phyloP scores from a whole-genome alignment of 164 flowering plant species.

The Paratinospora sagittata region DNA sequence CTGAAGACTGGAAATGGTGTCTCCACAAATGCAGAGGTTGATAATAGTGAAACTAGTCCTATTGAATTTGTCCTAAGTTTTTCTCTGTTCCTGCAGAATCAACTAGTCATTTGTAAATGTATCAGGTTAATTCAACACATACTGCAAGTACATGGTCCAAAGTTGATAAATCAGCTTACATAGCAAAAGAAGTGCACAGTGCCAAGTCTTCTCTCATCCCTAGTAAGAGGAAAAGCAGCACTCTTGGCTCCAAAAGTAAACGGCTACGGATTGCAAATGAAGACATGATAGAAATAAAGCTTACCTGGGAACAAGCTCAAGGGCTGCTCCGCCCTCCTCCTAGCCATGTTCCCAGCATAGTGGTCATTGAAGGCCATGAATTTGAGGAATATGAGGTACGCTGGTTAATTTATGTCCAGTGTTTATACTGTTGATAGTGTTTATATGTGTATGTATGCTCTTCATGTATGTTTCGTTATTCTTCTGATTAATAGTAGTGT shows the following conservation, averaged over 20 bases:
- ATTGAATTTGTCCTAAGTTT: conserved; percentile 19
- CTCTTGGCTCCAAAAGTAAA: conserved; percentile 56
- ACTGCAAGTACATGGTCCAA: conserved; percentile 40
- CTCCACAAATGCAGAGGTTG: conserved; percentile 38
- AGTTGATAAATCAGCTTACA: conserved; percentile 48
- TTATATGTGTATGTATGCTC: not conserved
- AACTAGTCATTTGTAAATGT: conserved; percentile 18
- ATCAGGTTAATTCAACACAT: conserved; percentile 43
- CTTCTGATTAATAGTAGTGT: not conserved
- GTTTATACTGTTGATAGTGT: not conserved
- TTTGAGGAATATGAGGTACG: conserved; percentile 75
- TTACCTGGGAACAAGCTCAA: conserved; percentile 92
- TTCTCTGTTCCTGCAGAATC: conserved; percentile 14
- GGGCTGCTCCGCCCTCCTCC: conserved; percentile 71
- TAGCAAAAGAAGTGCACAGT: conserved; percentile 45
- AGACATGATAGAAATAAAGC: conserved; percentile 61
- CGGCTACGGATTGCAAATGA: conserved; percentile 50
- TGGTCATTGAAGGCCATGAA: conserved; percentile 75
- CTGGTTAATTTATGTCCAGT: not conserved
- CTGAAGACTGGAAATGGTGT: conserved; percentile 25
- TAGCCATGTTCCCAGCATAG: conserved; percentile 42
- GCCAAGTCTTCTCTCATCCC: conserved; percentile 31
- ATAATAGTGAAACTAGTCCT: conserved; percentile 21
- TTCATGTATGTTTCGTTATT: not conserved
- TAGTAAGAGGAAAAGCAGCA: conserved; percentile 60